Evolutionary conservation across 2,329 filamentous ascomycete genomes (phyloP).

Genomic region (Geoglossum cookeanum): DNA sequence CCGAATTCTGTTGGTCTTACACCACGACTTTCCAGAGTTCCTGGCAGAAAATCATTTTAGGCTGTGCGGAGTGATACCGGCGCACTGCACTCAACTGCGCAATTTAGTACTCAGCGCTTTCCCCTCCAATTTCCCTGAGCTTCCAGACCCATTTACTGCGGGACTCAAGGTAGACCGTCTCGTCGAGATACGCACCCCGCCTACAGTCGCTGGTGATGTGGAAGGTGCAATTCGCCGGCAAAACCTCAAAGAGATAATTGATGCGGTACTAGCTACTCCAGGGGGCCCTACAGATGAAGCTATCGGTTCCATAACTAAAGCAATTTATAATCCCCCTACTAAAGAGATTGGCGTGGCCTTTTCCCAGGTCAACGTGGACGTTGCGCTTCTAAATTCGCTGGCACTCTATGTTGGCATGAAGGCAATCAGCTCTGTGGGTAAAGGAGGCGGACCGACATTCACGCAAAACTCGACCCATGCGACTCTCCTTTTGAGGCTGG

Average conservation of each 20-base stretch:
- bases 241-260: conserved; percentile 33
- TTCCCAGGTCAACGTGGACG: conserved; percentile 47
- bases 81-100: conserved; percentile 68
- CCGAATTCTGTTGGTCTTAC: conserved; percentile 65
- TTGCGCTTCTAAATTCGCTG: conserved; percentile 57
- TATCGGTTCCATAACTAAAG: conserved; percentile 57
- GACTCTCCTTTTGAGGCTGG: conserved; percentile 53
- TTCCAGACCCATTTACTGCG: conserved; percentile 52
- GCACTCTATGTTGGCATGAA: conserved; percentile 65
- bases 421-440: conserved; percentile 40
- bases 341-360: conserved; percentile 47
- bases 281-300: conserved; percentile 47
- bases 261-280: conserved; percentile 28
- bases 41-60: conserved; percentile 70
- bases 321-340: conserved; percentile 40
- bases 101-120: conserved; percentile 76
- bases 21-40: conserved; percentile 92
- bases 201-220: conserved; percentile 45
- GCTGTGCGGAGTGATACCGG: conserved; percentile 63
- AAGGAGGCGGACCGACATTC: conserved; percentile 45
- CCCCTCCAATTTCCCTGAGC: conserved; percentile 48
- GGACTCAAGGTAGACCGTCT: conserved; percentile 59
- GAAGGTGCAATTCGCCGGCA: conserved; percentile 28
- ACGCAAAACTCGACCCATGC: conserved; percentile 46
- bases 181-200: conserved; percentile 52